Percentiles rank a stretch among this genome's conserved stretches.
These are phyloP conservation scores for Tilletia walkeri DNA, from an alignment of 1,284 basidiomycete genomes.

Conservation along the genomic window DNA sequence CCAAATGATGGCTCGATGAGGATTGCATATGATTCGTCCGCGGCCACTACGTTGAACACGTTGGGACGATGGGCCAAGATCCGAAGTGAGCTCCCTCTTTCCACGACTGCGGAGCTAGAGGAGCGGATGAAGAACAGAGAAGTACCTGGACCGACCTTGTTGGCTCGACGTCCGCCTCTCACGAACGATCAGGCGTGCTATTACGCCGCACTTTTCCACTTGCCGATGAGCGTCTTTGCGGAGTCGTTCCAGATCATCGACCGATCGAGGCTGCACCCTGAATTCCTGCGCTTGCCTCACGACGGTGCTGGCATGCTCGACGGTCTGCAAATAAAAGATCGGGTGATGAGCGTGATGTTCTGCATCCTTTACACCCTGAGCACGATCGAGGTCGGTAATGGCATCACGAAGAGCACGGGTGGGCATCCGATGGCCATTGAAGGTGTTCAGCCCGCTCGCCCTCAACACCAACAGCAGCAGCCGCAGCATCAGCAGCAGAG, in stretches of 20 bases:
- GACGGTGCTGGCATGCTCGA: constrained; percentile 18
- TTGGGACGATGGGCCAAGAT: background rate
- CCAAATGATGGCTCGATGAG: no score
- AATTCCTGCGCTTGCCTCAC: background rate
- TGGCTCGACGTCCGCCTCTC: constrained; percentile 4
- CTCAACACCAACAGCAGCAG: no score
- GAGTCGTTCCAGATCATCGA: constrained; percentile 16
- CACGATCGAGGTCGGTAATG: background rate
- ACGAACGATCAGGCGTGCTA: background rate
- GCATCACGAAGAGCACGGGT: background rate
- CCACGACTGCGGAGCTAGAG: background rate
- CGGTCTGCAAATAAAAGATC: background rate
- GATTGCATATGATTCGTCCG: no score
- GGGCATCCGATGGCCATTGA: background rate
- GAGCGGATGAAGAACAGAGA: constrained; percentile 6
- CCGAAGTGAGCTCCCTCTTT: background rate
- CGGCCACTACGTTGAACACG: background rate
- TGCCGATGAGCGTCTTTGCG: background rate
- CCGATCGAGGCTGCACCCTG: background rate
- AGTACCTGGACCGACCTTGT: background rate
- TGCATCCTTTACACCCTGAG: constrained; percentile 2
- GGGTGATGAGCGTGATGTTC: constrained; percentile 6
- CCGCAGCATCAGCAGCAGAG: no score
- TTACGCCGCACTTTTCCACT: constrained; percentile 1
- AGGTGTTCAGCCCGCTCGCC: no score